phyloP scores from a whole-genome alignment of 208 protist species.

The Willaertia magna region DNA sequence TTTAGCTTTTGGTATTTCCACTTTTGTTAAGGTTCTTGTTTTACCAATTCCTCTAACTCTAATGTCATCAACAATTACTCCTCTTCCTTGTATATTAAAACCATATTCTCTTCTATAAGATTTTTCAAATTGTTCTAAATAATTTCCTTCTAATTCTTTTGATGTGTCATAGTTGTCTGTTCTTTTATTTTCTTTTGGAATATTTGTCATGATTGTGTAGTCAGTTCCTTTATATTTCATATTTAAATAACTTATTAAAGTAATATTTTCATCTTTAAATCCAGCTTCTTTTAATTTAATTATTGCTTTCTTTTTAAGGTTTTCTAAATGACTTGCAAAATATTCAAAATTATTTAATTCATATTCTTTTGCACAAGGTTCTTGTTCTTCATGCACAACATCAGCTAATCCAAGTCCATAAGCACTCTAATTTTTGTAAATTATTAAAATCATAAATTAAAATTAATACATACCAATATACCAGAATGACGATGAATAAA shows the following conservation, averaged over 20 bases:
- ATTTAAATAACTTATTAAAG: constrained; percentile 54
- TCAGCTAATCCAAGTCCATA: constrained; percentile 77
- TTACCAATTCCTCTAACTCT: constrained; percentile 56
- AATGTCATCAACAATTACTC: constrained; percentile 75
- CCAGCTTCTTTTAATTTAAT: constrained; percentile 4
- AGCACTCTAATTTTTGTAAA: constrained; percentile 48
- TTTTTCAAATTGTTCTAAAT: constrained; percentile 46
- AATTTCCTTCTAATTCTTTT: constrained; percentile 10
- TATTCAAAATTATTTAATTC: constrained; percentile 33
- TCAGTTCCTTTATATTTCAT: constrained; percentile 78
- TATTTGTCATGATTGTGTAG: constrained; percentile 62
- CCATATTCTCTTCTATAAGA: constrained; percentile 73
- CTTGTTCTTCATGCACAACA: constrained; percentile 67
- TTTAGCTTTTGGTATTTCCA: constrained; percentile 33
- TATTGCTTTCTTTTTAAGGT: background rate
- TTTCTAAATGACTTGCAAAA: constrained; percentile 16
- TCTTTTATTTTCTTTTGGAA: background rate
- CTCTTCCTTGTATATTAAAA: constrained; percentile 55
- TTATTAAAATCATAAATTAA: too few relatives aligned
- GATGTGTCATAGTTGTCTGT: background rate
- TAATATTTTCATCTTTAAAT: constrained; percentile 24
- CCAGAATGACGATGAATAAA: constrained; percentile 40
- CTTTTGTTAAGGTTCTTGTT: constrained; percentile 14
- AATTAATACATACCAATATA: constrained; percentile 4
- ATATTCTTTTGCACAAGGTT: constrained; percentile 30